phyloP scores from a whole-genome alignment of 2,329 filamentous ascomycete species.

The Metarhizium humberi region DNA sequence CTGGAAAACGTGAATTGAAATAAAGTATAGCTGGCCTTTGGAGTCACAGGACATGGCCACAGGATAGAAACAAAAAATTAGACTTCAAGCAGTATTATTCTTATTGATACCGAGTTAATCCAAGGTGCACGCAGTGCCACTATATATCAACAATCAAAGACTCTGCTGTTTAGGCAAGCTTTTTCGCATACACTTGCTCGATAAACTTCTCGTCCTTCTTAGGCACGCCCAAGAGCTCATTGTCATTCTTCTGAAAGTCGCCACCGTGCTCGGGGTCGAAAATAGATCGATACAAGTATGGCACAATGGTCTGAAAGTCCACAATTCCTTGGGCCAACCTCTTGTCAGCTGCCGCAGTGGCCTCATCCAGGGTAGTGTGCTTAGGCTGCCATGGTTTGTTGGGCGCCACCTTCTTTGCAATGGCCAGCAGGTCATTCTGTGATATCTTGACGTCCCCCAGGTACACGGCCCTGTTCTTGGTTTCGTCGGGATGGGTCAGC shows the following conservation, averaged over 20 bases:
- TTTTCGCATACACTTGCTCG: conserved; percentile 18
- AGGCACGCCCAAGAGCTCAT: conserved; percentile 35
- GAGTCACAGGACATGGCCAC: no score
- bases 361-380: conserved; percentile 19
- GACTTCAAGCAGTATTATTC: no score
- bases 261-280: conserved; percentile 22
- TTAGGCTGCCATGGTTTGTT: conserved; percentile 36
- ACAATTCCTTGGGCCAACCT: conserved; percentile 20
- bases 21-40: no score
- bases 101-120: no score
- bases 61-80: no score
- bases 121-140: no score
- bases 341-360: conserved; percentile 17
- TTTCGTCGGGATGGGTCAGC: conserved; percentile 38
- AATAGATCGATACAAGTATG: conserved; percentile 23
- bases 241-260: conserved; percentile 28
- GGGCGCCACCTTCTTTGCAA: conserved; percentile 39
- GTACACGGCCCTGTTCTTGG: conserved; percentile 40
- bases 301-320: conserved; percentile 19
- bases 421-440: conserved; percentile 34
- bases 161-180: conserved; percentile 4
- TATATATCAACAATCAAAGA: neutral
- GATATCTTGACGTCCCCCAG: conserved; percentile 34
- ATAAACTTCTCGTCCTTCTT: conserved; percentile 30
- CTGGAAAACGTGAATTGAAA: no score